Evolutionary conservation across 202 grass and related monocot genomes (phyloP).

Genomic region (Panicum hallii): DNA sequence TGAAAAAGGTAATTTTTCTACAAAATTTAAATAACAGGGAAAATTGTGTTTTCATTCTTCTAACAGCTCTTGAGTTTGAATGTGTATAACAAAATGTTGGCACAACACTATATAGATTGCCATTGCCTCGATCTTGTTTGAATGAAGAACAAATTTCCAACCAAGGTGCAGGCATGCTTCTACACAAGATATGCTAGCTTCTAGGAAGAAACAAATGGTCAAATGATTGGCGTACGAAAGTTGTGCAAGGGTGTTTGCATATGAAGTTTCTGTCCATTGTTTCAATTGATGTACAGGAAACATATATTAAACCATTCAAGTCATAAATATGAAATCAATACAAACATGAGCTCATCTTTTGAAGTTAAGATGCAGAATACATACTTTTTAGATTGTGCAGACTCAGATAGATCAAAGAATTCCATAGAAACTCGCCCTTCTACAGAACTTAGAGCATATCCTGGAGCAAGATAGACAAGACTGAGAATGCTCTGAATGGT

Average conservation of each 20-base stretch:
- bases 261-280: not conserved
- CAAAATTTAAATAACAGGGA: not conserved
- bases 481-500: no score
- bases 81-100: not conserved
- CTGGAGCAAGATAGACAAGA: constrained; percentile 57
- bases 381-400: constrained; percentile 92
- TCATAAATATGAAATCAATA: not conserved
- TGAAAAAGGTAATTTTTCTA: not conserved
- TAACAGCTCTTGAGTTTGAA: constrained; percentile 13
- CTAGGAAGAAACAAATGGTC: not conserved
- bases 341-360: not conserved
- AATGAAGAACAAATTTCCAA: constrained; percentile 2
- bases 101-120: not conserved
- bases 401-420: constrained; percentile 93
- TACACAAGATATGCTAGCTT: not conserved
- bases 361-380: constrained; percentile 36
- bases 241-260: not conserved
- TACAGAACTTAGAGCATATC: constrained; percentile 94
- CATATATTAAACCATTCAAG: constrained; percentile 20
- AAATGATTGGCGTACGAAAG: constrained; percentile 25
- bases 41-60: not conserved
- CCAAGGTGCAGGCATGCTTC: not conserved
- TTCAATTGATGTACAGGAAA: constrained; percentile 8
- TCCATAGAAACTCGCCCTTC: constrained; percentile 98
- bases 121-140: not conserved